Evolutionary conservation across 2,329 filamentous ascomycete genomes (phyloP), one percentile per base, ranked within the genome.

Genomic region (Colletotrichum phormii): DNA sequence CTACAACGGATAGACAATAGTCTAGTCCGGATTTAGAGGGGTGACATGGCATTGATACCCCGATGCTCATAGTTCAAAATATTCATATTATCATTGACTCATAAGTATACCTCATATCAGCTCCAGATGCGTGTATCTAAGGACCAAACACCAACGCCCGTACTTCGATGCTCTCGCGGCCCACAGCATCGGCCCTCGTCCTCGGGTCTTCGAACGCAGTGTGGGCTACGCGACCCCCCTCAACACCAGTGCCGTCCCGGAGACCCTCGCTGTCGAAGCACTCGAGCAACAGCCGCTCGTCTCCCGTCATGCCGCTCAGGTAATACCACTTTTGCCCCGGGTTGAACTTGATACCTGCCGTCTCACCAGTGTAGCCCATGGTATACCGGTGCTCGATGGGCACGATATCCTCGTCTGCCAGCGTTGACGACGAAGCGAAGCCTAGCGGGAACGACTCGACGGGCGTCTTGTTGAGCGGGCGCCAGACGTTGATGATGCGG

Each of bases 401-500:
- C 0, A 95, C 86, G 9, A 97, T 84, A 75, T 95, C 93, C 0
- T 85, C 84, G 63, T 93, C 87, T 0, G 82, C 78, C 0, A 93
- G 88, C 0, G 87, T 88, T 1, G 89, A 84, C 79, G 91, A 92
- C 61, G 92, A 92, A 0, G 93, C 89, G 42, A 94, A 90, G 0
- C 90, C 92, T 1, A 95, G 85, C 1, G 93, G 93, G 76, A 87
- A 89, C 57, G 93, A 88, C 70, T 91, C 89, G 7, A 94, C 87
- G 2, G 92, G 89, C 46, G 85, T 84, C 76, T 82, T 81, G 81
- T 88, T 89, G 9, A 90, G 83, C 18, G 91, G 91, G 0, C 93
- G 88, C 95, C 95, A 98, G 60, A 98, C 92, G 76, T 97, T 98
- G 81, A 98, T 90, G 78, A 98, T 94, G 73, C 95, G 89, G 81